These are phyloP conservation scores for Aspergillus fumigatus DNA, from an alignment of 2,329 filamentous ascomycete species.

Conservation along the genomic window DNA sequence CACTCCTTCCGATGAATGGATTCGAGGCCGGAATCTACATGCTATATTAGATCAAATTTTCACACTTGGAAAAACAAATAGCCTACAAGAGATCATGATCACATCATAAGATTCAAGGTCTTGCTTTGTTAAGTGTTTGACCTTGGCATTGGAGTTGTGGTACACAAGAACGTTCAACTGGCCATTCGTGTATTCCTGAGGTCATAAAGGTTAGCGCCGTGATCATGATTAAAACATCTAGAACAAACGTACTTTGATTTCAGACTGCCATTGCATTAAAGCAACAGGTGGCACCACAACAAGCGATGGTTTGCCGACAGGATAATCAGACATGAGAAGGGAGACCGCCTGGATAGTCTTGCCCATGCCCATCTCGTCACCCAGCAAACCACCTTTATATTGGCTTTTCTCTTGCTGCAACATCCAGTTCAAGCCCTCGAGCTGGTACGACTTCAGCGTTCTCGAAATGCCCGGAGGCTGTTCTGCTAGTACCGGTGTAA, in stretches of 20 bases:
- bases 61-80: neutral
- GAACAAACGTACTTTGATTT: slow-evolving; percentile 59
- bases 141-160: slow-evolving; percentile 79
- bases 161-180: slow-evolving; percentile 86
- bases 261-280: slow-evolving; percentile 88
- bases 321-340: slow-evolving; percentile 96
- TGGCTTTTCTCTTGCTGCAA: slow-evolving; percentile 76
- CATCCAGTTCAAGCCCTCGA: slow-evolving; percentile 95
- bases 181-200: slow-evolving; percentile 67
- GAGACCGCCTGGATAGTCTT: slow-evolving; percentile 99
- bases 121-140: slow-evolving; percentile 69
- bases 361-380: slow-evolving; percentile 97
- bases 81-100: slow-evolving; percentile 93
- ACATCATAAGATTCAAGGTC: slow-evolving; percentile 82
- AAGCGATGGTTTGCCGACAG: slow-evolving; percentile 73
- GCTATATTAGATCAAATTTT: slow-evolving; percentile 4
- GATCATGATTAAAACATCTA: neutral
- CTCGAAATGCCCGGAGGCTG: slow-evolving; percentile 77
- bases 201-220: slow-evolving; percentile 1
- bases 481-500: slow-evolving; percentile 59
- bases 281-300: slow-evolving; percentile 91
- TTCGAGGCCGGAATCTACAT: slow-evolving; percentile 62
- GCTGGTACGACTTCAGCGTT: slow-evolving; percentile 85
- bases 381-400: slow-evolving; percentile 85
- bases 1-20: slow-evolving; percentile 89